phyloP scores from a whole-genome alignment of 257 asterid genomes.

The Gentiana straminea region DNA sequence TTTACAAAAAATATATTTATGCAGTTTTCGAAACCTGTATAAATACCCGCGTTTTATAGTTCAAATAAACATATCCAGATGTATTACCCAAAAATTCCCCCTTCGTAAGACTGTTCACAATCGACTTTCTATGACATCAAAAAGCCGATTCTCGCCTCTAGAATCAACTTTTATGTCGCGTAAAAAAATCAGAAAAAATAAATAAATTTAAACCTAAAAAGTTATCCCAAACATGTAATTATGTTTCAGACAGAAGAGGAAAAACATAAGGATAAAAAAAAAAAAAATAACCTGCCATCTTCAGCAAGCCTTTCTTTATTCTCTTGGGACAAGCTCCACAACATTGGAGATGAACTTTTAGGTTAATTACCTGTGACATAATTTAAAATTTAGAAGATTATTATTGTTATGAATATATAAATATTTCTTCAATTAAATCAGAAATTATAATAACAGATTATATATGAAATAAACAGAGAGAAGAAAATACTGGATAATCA shows the following conservation, averaged over 20 bases:
- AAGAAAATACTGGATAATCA: conserved; percentile 2
- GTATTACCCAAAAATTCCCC: no score
- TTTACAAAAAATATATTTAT: neutral
- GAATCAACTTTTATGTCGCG: neutral
- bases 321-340: conserved; percentile 10
- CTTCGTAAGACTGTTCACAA: no score
- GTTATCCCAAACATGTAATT: neutral
- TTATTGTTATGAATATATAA: neutral
- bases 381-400: neutral
- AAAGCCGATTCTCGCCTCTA: no score
- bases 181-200: no score
- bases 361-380: conserved; percentile 3
- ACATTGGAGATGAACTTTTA: conserved; percentile 13
- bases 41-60: no score
- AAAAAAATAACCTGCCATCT: conserved; percentile 2
- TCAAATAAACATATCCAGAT: no score
- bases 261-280: neutral
- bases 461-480: neutral
- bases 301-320: conserved; percentile 5
- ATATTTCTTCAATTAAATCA: neutral
- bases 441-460: neutral
- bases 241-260: neutral
- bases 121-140: no score
- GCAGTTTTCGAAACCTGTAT: no score
- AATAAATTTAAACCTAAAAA: neutral